These are phyloP conservation scores for Microbotryum lychnidis-dioicae DNA, from an alignment of 1,284 basidiomycete genomes.

Conservation along the genomic window DNA sequence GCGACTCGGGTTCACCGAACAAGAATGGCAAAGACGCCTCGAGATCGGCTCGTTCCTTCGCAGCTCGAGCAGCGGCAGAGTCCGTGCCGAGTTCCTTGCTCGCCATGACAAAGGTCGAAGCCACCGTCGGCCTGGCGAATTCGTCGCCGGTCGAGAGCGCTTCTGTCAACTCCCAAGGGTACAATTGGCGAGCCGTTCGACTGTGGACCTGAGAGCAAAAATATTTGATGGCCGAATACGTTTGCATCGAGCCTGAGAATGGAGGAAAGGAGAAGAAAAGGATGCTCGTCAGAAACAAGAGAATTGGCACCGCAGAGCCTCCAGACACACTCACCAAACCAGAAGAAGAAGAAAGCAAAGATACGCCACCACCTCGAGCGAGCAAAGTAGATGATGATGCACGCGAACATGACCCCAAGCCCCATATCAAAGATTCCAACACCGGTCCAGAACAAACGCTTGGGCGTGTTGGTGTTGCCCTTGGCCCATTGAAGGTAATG, in stretches of 20 bases:
- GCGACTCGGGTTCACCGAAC: constrained; percentile 3
- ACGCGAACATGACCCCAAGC: constrained; percentile 8
- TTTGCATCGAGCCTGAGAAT: constrained; percentile 5
- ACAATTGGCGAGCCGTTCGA: constrained; percentile 9
- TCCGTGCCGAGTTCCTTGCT: background rate
- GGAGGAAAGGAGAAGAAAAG: background rate
- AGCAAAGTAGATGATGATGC: constrained; percentile 10
- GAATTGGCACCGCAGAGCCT: background rate
- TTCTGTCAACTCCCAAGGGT: constrained; percentile 14
- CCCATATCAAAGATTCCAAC: constrained; percentile 8
- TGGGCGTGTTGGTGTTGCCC: constrained; percentile 15
- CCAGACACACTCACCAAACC: constrained; percentile 3
- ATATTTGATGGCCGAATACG: constrained; percentile 11
- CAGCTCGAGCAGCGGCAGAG: background rate
- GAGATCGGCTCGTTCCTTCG: constrained; percentile 6
- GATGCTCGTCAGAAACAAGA: background rate
- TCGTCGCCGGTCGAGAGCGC: background rate
- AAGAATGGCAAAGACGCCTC: constrained; percentile 13
- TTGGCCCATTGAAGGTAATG: constrained; percentile 14
- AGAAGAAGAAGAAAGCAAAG: constrained; percentile 8
- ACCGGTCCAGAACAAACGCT: constrained; percentile 11
- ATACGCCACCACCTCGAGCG: constrained; percentile 6
- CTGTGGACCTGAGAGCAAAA: constrained; percentile 17
- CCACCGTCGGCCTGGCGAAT: background rate
- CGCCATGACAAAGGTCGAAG: constrained; percentile 1